Conservation (phyloP, 2,329 filamentous ascomycete genomes). For the Achaetomium macrosporum region DNA sequence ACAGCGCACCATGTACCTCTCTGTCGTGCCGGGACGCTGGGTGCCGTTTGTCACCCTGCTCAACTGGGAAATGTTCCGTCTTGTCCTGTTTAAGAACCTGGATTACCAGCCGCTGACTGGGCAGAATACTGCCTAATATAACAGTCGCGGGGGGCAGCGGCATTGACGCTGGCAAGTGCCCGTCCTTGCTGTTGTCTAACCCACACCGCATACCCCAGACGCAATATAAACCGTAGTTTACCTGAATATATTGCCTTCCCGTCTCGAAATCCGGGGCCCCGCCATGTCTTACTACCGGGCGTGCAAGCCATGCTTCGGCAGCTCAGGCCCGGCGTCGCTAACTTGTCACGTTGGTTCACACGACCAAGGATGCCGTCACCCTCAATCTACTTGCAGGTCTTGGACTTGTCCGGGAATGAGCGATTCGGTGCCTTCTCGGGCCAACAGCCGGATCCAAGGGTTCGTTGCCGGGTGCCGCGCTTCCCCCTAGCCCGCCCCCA, state of each 20-base stretch:
- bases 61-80: slow-evolving; percentile 22
- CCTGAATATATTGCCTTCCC: slow-evolving; percentile 26
- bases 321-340: slow-evolving; percentile 6
- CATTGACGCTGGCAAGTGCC: slow-evolving; percentile 20
- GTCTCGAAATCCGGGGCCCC: slow-evolving; percentile 25
- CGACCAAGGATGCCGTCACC: slow-evolving; percentile 20
- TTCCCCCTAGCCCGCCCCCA: neutral
- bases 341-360: slow-evolving; percentile 15
- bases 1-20: slow-evolving; percentile 1
- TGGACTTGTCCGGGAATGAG: slow-evolving; percentile 20
- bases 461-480: slow-evolving; percentile 4
- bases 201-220: slow-evolving; percentile 10
- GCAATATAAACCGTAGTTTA: slow-evolving; percentile 26
- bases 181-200: slow-evolving; percentile 16
- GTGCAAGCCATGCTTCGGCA: slow-evolving; percentile 21
- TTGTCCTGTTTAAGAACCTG: slow-evolving; percentile 5
- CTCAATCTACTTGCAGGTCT: slow-evolving; percentile 22
- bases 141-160: slow-evolving; percentile 14
- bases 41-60: slow-evolving; percentile 19
- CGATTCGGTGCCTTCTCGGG: slow-evolving; percentile 23
- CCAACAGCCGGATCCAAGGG: slow-evolving; percentile 11
- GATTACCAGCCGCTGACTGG: slow-evolving; percentile 7
- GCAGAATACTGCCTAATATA: slow-evolving; percentile 24
- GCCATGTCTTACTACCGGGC: slow-evolving; percentile 23
- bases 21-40: slow-evolving; percentile 1